phyloP scores from a whole-genome alignment of 139 green algal genomes.

The Ulvella scutata region DNA sequence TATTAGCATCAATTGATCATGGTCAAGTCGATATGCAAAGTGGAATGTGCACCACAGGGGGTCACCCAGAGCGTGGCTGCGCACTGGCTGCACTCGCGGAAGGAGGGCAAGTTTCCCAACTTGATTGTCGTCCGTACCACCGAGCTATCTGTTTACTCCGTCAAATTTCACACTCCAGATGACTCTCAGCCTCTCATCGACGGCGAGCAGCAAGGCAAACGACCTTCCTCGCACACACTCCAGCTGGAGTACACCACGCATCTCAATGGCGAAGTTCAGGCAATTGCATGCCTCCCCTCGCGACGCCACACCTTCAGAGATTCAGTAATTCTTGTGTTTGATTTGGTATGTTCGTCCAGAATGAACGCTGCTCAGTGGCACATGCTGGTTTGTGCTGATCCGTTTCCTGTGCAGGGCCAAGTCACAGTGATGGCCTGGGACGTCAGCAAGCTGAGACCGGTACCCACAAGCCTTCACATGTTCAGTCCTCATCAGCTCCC shows the following conservation, averaged over 20 bases:
- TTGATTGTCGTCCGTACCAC: conserved; percentile 50
- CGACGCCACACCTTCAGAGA: conserved; percentile 27
- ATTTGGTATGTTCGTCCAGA: conserved; percentile 11
- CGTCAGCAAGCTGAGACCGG: conserved; percentile 10
- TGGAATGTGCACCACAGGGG: background rate
- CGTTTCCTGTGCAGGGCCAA: conserved; percentile 63
- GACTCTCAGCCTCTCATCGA: background rate
- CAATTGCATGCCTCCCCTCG: conserved; percentile 42
- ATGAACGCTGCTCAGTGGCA: background rate
- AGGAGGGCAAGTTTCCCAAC: conserved; percentile 26
- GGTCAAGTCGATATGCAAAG: background rate
- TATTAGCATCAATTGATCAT: too few species aligned
- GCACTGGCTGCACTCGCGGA: background rate
- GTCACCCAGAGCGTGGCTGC: background rate
- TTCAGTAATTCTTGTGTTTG: conserved; percentile 59
- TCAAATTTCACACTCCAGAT: conserved; percentile 6
- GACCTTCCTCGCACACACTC: conserved; percentile 16
- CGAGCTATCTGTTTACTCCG: conserved; percentile 44
- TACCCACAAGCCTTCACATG: conserved; percentile 7
- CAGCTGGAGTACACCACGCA: conserved; percentile 24
- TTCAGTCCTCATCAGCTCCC: background rate
- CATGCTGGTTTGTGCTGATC: background rate
- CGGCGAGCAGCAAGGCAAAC: background rate
- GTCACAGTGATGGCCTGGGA: conserved; percentile 77
- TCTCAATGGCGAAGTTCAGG: conserved; percentile 51